Evolutionary conservation across 164 flowering plant genomes (phyloP).

Genomic region (Akebia trifoliata): DNA sequence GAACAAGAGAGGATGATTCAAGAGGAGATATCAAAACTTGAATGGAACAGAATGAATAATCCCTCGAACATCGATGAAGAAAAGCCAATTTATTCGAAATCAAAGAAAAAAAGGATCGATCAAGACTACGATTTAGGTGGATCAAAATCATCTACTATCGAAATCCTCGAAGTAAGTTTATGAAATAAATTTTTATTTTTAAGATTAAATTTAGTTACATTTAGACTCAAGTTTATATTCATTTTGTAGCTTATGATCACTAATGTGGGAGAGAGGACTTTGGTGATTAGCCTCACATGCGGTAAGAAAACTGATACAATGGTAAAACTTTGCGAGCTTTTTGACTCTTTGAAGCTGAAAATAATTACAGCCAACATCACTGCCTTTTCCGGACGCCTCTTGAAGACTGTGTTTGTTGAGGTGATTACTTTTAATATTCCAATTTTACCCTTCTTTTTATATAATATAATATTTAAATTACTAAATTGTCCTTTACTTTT

Average conservation of each 20-base stretch:
- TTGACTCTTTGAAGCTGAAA: slow-evolving; percentile 71
- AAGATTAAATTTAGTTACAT: not conserved
- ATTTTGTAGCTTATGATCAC: slow-evolving; percentile 56
- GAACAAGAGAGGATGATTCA: slow-evolving; percentile 52
- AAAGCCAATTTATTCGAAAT: slow-evolving; percentile 3
- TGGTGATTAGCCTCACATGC: slow-evolving; percentile 65
- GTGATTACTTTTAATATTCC: slow-evolving; percentile 23
- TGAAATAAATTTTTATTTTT: not conserved
- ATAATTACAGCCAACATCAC: slow-evolving; percentile 66
- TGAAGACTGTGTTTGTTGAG: slow-evolving; percentile 73
- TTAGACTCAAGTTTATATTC: not conserved
- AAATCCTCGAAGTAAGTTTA: slow-evolving; percentile 48
- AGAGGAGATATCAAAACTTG: slow-evolving; percentile 52
- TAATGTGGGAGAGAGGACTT: slow-evolving; percentile 53
- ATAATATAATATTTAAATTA: too few species aligned
- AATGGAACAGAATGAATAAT: slow-evolving; percentile 32
- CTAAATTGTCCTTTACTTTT: too few species aligned
- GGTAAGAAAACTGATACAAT: slow-evolving; percentile 64
- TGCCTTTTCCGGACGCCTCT: slow-evolving; percentile 56
- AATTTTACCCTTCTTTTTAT: too few species aligned
- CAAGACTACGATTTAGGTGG: slow-evolving; percentile 19
- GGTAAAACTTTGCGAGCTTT: slow-evolving; percentile 66
- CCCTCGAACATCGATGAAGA: slow-evolving; percentile 9
- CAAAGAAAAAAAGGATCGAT: slow-evolving; percentile 43
- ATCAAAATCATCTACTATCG: slow-evolving; percentile 36